These are phyloP conservation scores for Harrya chromipes DNA, from an alignment of 768 basidiomycete genomes.

Conservation along the genomic window DNA sequence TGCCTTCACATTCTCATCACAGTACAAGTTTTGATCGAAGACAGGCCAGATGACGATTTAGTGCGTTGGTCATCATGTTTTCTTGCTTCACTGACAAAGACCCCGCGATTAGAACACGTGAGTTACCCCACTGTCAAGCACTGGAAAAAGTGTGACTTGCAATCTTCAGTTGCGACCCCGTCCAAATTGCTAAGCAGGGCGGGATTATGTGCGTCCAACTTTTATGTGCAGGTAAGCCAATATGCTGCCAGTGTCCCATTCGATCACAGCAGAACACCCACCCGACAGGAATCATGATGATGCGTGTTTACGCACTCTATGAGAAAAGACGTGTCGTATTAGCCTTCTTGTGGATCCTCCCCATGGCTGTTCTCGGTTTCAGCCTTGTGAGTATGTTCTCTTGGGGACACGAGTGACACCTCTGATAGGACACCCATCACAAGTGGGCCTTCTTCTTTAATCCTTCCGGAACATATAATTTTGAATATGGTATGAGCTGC, in stretches of 20 bases:
- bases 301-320: slow-evolving; percentile 22
- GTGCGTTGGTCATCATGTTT: neutral
- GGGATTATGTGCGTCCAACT: slow-evolving; percentile 10
- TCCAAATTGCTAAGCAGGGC: neutral
- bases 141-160: neutral
- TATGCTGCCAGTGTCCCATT: neutral
- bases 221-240: slow-evolving; percentile 5
- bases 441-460: slow-evolving; percentile 13
- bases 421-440: neutral
- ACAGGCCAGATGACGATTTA: neutral
- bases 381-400: slow-evolving; percentile 5
- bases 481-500: neutral
- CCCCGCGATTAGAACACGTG: slow-evolving; percentile 7
- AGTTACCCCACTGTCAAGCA: neutral
- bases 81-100: neutral
- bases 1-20: slow-evolving; percentile 38
- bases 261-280: neutral
- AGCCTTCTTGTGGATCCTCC: neutral
- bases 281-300: slow-evolving; percentile 13
- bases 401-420: too few species aligned
- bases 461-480: neutral
- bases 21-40: slow-evolving; percentile 33
- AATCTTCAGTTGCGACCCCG: slow-evolving; percentile 1
- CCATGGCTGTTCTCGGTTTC: neutral
- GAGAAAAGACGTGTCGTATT: slow-evolving; percentile 7